Percentiles rank a stretch among this genome's conserved stretches.
phyloP scores from a whole-genome alignment of 106 monocot species.

The Hemerocallis citrina region DNA sequence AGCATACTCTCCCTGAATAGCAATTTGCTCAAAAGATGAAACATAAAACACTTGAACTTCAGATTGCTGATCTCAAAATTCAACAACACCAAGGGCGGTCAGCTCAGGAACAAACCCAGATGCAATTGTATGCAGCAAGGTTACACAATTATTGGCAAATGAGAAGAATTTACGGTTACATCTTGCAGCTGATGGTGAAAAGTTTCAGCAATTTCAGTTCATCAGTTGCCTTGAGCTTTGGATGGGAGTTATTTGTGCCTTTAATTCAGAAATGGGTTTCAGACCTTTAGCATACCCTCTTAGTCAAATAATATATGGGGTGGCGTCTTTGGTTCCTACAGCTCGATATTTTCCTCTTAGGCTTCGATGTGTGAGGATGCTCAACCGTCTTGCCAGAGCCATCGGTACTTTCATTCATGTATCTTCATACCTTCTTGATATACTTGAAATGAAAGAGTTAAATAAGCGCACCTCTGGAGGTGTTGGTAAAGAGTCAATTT shows the following conservation, averaged over 20 bases:
- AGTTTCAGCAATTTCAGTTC: constrained; percentile 96
- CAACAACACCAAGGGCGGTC: constrained; percentile 85
- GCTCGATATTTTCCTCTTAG: constrained; percentile 78
- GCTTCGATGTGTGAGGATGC: constrained; percentile 80
- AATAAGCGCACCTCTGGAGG: constrained; percentile 48
- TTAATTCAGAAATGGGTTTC: constrained; percentile 72
- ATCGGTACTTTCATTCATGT: constrained; percentile 72
- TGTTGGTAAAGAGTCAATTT: constrained; percentile 77
- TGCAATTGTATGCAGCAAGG: constrained; percentile 71
- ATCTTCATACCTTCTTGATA: constrained; percentile 70
- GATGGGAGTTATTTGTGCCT: constrained; percentile 66
- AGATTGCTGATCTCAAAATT: constrained; percentile 88
- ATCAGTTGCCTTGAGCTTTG: constrained; percentile 89
- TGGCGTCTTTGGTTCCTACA: constrained; percentile 81
- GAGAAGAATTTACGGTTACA: constrained; percentile 79
- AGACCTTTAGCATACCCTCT: constrained; percentile 85
- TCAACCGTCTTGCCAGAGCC: constrained; percentile 67
- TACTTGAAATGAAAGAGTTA: constrained; percentile 90
- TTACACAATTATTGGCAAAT: constrained; percentile 68
- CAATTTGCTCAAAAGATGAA: constrained; percentile 87
- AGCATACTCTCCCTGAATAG: constrained; percentile 74
- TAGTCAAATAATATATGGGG: constrained; percentile 77
- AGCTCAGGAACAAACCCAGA: constrained; percentile 71
- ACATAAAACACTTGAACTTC: constrained; percentile 82
- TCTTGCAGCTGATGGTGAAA: constrained; percentile 87